These are phyloP conservation scores for Claviceps sp. DNA, from an alignment of 2,329 filamentous ascomycete genomes.

Conservation along the genomic window DNA sequence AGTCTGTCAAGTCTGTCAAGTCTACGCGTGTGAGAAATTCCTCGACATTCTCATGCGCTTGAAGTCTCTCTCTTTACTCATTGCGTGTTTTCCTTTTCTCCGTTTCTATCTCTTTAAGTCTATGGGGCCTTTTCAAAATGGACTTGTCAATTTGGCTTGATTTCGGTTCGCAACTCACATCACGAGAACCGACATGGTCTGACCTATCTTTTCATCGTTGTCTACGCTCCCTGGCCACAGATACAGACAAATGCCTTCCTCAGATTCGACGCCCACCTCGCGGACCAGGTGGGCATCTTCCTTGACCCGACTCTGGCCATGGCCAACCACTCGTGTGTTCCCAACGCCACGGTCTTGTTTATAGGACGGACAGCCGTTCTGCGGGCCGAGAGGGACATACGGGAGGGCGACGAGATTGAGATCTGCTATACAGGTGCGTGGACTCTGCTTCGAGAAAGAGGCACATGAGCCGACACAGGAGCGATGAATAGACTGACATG, in stretches of 20 bases:
- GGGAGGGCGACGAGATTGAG: constrained; percentile 40
- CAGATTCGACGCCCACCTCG: constrained; percentile 35
- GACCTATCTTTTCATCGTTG: neutral
- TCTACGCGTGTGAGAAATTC: too few species aligned
- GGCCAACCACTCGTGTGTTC: constrained; percentile 49
- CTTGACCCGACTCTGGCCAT: constrained; percentile 43
- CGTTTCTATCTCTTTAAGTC: neutral
- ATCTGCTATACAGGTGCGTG: constrained; percentile 47
- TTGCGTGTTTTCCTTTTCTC: neutral
- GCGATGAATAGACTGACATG: neutral
- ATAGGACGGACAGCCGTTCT: constrained; percentile 36
- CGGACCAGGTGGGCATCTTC: constrained; percentile 38
- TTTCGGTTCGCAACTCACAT: too few species aligned
- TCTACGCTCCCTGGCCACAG: constrained; percentile 18
- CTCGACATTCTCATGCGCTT: too few species aligned
- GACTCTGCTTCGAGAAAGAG: neutral
- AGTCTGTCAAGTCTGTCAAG: too few species aligned
- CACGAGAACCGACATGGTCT: too few species aligned
- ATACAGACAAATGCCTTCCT: constrained; percentile 51
- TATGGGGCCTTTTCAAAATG: too few species aligned
- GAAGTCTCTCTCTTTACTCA: too few species aligned
- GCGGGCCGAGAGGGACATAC: constrained; percentile 34
- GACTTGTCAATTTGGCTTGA: too few species aligned
- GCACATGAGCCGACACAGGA: too few species aligned
- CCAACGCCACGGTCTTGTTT: constrained; percentile 46